Evolutionary conservation across 129 eudicot genomes (phyloP).

Genomic region (Glebionis coronaria): DNA sequence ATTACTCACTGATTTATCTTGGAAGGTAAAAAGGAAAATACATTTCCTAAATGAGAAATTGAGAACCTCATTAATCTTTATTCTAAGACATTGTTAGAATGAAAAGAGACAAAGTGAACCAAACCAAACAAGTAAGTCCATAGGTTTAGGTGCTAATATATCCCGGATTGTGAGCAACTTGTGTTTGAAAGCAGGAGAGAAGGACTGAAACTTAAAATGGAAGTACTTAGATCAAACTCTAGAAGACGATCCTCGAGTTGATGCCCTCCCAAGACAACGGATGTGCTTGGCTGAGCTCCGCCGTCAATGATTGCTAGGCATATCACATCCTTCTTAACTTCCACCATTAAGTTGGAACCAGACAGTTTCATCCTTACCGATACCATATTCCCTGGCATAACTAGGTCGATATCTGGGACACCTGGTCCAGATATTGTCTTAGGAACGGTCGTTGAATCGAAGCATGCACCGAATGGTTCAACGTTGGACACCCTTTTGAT

Average conservation of each 20-base stretch:
- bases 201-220: conserved; percentile 25
- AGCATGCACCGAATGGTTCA: conserved; percentile 38
- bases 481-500: conserved; percentile 31
- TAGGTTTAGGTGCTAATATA: neutral
- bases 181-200: conserved; percentile 32
- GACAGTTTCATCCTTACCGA: conserved; percentile 15
- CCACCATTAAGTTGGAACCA: conserved; percentile 37
- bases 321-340: conserved; percentile 26
- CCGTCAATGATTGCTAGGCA: conserved; percentile 44
- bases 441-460: conserved; percentile 22
- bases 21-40: too few species aligned
- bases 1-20: too few species aligned
- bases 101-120: too few species aligned
- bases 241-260: conserved; percentile 36
- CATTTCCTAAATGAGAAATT: too few species aligned
- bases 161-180: conserved; percentile 27
- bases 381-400: conserved; percentile 20
- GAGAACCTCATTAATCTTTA: too few species aligned
- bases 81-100: too few species aligned
- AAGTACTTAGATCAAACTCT: conserved; percentile 35
- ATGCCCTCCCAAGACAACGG: conserved; percentile 36
- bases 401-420: conserved; percentile 36
- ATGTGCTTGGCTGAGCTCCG: conserved; percentile 25
- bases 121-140: too few species aligned
- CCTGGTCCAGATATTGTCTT: conserved; percentile 28